Percentiles rank a stretch among this genome's conserved stretches.
phyloP scores from a whole-genome alignment of 768 basidiomycete genomes.

The Mycena galopus region DNA sequence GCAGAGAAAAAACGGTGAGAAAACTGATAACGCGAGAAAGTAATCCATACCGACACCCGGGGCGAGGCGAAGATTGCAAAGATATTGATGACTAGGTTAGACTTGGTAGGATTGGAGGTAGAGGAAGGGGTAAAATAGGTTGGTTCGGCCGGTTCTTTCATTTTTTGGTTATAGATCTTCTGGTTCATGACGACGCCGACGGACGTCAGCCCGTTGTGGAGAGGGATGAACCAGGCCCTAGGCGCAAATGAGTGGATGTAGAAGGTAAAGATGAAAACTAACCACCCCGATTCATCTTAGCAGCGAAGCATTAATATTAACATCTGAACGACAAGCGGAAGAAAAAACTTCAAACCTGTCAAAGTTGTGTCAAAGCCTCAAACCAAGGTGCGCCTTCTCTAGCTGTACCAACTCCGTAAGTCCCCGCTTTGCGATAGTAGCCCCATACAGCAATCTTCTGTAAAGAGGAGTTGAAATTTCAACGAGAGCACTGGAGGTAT shows the following conservation, averaged over 20 bases:
- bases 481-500: no score
- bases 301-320: constrained; percentile 5
- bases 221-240: constrained; percentile 76
- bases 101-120: constrained; percentile 41
- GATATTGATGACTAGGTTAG: constrained; percentile 44
- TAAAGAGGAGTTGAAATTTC: constrained; percentile 74
- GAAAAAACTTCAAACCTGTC: constrained; percentile 58
- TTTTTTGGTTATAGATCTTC: constrained; percentile 57
- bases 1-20: no score
- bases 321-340: constrained; percentile 1
- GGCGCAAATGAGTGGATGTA: neutral
- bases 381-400: constrained; percentile 76
- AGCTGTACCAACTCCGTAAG: constrained; percentile 63
- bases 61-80: constrained; percentile 38
- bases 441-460: constrained; percentile 86
- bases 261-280: neutral
- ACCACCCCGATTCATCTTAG: constrained; percentile 73
- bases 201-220: constrained; percentile 74
- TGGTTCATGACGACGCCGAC: constrained; percentile 75
- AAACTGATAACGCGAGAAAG: no score
- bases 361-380: constrained; percentile 79
- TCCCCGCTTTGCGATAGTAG: constrained; percentile 72
- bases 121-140: constrained; percentile 47
- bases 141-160: constrained; percentile 34
- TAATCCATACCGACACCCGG: constrained; percentile 37